phyloP scores from a whole-genome alignment of 768 basidiomycete genomes.

The Tricholoma saponaceum region DNA sequence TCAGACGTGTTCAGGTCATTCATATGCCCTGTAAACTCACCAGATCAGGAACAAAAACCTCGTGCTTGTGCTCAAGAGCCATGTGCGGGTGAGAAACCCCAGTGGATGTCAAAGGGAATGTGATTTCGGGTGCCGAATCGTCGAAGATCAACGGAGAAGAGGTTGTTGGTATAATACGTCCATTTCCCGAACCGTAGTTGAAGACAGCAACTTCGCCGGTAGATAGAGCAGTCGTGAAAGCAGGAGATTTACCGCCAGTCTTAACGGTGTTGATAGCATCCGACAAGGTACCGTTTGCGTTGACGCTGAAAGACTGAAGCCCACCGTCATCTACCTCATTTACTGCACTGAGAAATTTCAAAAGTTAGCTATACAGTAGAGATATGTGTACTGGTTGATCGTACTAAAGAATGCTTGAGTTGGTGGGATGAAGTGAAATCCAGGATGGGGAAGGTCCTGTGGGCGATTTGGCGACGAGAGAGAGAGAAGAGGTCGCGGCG shows the following conservation, averaged over 20 bases:
- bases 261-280: slow-evolving; percentile 38
- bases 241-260: slow-evolving; percentile 49
- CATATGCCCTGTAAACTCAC: slow-evolving; percentile 24
- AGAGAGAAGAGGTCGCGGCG: slow-evolving; percentile 41
- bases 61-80: slow-evolving; percentile 46
- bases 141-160: slow-evolving; percentile 30
- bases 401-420: slow-evolving; percentile 59
- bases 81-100: slow-evolving; percentile 58
- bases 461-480: slow-evolving; percentile 42
- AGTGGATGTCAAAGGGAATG: slow-evolving; percentile 45
- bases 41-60: slow-evolving; percentile 59
- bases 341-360: slow-evolving; percentile 40
- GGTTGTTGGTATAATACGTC: slow-evolving; percentile 46
- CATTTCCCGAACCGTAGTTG: slow-evolving; percentile 58
- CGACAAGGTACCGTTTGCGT: slow-evolving; percentile 40
- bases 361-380: neutral
- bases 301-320: slow-evolving; percentile 56
- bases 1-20: neutral
- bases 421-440: slow-evolving; percentile 54
- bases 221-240: slow-evolving; percentile 46
- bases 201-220: slow-evolving; percentile 56
- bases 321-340: slow-evolving; percentile 49
- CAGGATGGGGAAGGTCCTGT: slow-evolving; percentile 55
- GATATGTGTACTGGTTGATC: slow-evolving; percentile 16
- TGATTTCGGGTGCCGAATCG: slow-evolving; percentile 37